phyloP scores from a whole-genome alignment of 2,329 filamentous ascomycete genomes.

The Decorospora gaudefroyi region DNA sequence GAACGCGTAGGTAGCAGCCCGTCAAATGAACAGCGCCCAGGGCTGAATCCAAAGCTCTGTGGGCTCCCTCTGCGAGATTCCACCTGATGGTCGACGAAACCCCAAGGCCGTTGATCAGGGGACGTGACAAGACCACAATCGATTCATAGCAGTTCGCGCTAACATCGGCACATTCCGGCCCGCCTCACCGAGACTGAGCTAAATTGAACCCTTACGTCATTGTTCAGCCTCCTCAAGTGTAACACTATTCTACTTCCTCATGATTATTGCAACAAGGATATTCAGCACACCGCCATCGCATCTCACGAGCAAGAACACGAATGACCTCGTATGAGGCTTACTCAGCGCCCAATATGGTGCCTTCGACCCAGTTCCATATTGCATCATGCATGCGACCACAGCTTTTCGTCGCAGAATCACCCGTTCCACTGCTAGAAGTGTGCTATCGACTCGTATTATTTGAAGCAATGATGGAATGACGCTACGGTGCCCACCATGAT shows the following conservation, averaged over 20 bases:
- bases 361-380: conserved; percentile 21
- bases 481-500: conserved; percentile 9
- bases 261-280: neutral
- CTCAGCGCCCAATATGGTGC: conserved; percentile 12
- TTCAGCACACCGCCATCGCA: conserved; percentile 2
- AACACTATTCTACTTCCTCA: neutral
- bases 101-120: neutral
- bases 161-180: neutral
- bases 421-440: conserved; percentile 8
- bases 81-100: neutral
- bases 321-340: conserved; percentile 14
- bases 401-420: conserved; percentile 1
- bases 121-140: too few relatives aligned
- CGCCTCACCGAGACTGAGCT: neutral
- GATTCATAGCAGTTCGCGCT: conserved; percentile 8
- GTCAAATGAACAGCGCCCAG: too few relatives aligned
- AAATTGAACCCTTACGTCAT: too few relatives aligned
- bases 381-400: conserved; percentile 11
- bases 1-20: too few relatives aligned
- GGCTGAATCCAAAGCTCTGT: too few relatives aligned
- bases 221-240: conserved; percentile 6
- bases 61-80: neutral
- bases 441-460: conserved; percentile 21
- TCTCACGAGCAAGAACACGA: conserved; percentile 1
- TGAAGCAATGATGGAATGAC: too few relatives aligned